Evolutionary conservation across 176 grass and related monocot species (phyloP).

Genomic region (Stipa capillata): DNA sequence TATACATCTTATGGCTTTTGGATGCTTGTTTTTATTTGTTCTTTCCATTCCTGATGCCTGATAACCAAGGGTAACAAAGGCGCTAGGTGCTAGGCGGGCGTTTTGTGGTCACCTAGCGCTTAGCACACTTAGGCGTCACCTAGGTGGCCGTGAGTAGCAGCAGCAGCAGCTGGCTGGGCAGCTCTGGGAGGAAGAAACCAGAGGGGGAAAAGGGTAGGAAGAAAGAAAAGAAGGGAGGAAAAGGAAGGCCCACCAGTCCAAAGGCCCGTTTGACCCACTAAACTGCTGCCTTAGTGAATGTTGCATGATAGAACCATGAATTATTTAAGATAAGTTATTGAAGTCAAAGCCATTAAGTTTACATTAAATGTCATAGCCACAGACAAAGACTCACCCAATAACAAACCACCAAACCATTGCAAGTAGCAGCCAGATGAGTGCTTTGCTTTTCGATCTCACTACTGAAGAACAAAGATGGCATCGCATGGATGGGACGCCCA

Average conservation of each 20-base stretch:
- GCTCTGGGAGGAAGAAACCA: too few relatives aligned
- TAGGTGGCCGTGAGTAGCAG: too few relatives aligned
- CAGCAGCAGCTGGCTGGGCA: too few relatives aligned
- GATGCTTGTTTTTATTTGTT: background rate
- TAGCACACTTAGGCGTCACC: too few relatives aligned
- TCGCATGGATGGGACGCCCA: background rate
- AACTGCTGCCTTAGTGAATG: too few relatives aligned
- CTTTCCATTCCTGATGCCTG: background rate
- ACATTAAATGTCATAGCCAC: slow-evolving; percentile 7
- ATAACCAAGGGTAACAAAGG: too few relatives aligned
- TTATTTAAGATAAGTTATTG: background rate
- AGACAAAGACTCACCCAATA: slow-evolving; percentile 7
- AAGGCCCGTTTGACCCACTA: too few relatives aligned
- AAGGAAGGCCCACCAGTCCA: too few relatives aligned
- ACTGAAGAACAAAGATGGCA: slow-evolving; percentile 7
- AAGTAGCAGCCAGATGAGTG: background rate
- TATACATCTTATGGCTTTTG: background rate
- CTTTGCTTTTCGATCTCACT: background rate
- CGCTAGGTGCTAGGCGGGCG: too few relatives aligned
- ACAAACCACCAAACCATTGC: background rate
- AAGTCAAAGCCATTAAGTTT: slow-evolving; percentile 18
- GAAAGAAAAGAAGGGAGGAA: too few relatives aligned
- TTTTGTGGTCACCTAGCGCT: too few relatives aligned
- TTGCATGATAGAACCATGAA: background rate
- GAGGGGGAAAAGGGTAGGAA: too few relatives aligned